These are phyloP conservation scores for Lactarius sp. DNA, from an alignment of 768 basidiomycete genomes.

Conservation along the genomic window DNA sequence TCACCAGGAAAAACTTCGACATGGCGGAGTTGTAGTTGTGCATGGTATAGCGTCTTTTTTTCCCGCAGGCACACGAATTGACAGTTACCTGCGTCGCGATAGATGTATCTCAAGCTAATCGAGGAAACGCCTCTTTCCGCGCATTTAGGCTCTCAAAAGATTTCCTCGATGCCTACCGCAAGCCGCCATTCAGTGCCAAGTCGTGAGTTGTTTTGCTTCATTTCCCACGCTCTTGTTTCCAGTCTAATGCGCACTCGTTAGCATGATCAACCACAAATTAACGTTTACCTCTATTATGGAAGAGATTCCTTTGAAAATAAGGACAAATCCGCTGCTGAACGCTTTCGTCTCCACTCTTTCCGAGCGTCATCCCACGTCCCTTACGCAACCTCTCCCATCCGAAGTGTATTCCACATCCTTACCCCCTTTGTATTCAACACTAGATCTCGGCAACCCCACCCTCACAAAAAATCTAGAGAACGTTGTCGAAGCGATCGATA, in stretches of 20 bases:
- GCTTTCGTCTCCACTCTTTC: constrained; percentile 70
- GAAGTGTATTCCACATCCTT: constrained; percentile 34
- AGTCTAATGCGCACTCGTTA: constrained; percentile 30
- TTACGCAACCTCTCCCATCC: constrained; percentile 38
- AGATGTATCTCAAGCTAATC: constrained; percentile 75
- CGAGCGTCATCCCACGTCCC: constrained; percentile 39
- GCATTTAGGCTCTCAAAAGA: constrained; percentile 79
- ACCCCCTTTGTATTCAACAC: constrained; percentile 57
- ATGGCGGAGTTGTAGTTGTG: constrained; percentile 80
- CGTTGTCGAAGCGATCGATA: constrained; percentile 80
- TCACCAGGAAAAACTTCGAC: constrained; percentile 79
- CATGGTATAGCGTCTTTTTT: constrained; percentile 52
- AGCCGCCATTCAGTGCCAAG: constrained; percentile 75
- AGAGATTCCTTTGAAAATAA: constrained; percentile 80
- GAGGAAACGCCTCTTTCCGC: constrained; percentile 83
- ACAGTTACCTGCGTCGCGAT: background rate
- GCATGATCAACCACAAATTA: constrained; percentile 72
- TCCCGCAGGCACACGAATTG: background rate
- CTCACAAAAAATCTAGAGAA: constrained; percentile 76
- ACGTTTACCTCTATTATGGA: constrained; percentile 84
- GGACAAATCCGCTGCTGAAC: constrained; percentile 72
- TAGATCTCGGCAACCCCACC: constrained; percentile 66
- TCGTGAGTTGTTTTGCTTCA: constrained; percentile 48
- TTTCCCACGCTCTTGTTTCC: background rate
- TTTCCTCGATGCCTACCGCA: constrained; percentile 80